A percentile compares a stretch with the other conserved stretches of the same genome.
Conservation (phyloP, 164 flowering plant genomes). For the Vitis cinerea region DNA sequence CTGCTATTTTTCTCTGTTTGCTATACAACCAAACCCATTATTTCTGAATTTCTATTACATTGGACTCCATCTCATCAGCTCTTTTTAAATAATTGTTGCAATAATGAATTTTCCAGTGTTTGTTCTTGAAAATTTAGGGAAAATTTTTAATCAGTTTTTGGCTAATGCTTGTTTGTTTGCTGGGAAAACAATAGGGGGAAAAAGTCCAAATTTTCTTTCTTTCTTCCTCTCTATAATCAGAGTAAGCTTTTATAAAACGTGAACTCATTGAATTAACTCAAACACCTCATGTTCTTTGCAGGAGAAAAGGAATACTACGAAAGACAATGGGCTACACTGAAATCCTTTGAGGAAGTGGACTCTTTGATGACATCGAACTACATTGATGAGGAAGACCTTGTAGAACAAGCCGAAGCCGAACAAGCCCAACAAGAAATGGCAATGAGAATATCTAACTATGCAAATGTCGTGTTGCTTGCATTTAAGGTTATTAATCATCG, state of each 20-base stretch:
- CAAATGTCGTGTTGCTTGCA: constrained; percentile 39
- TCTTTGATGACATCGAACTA: constrained; percentile 19
- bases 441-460: constrained; percentile 55
- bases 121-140: too few relatives aligned
- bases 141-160: too few relatives aligned
- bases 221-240: not conserved
- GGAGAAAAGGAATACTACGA: constrained; percentile 71
- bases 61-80: too few relatives aligned
- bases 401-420: constrained; percentile 28
- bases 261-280: not conserved
- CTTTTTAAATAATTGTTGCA: too few relatives aligned
- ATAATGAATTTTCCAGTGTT: too few relatives aligned
- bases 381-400: constrained; percentile 25
- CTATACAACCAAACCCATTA: too few relatives aligned
- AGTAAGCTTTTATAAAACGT: not conserved
- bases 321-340: constrained; percentile 47
- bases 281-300: constrained; percentile 18
- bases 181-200: too few relatives aligned
- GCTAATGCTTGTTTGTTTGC: too few relatives aligned
- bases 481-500: constrained; percentile 37
- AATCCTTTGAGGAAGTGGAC: constrained; percentile 67
- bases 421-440: constrained; percentile 41
- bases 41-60: too few relatives aligned
- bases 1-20: too few relatives aligned
- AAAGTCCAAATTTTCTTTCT: not conserved